Evolutionary conservation across 306 rosid genomes (phyloP), one percentile per base, ranked within the genome.

Genomic region (Amphicarpaea edgeworthii): DNA sequence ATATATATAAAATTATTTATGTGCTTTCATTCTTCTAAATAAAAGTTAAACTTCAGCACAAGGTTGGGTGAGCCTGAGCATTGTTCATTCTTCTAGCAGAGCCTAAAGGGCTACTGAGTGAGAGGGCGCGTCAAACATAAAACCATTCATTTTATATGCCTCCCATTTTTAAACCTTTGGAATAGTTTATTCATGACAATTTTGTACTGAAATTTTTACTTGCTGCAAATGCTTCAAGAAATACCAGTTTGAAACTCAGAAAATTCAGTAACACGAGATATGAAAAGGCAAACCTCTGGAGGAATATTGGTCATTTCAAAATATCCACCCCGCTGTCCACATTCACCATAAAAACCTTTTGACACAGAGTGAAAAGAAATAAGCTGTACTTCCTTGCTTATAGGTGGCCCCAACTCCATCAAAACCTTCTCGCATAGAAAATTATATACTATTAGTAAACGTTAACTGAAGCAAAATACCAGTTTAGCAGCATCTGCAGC

Each of bases 291-390:
- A 82, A 96, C 99, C 96, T 86, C 58, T 14, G 98, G 97, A 83
- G 99, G 86, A 83, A 96, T 89, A 84, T 96, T 96, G 81, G 93
- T 90, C 99, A 96, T 96, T 90, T 96, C 99, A 68, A 88, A 92
- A 83, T 96, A 96, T 79, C 98, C 99, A 86, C 99, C 99, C 6
- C 99, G 86, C 85, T 96, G 99, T 83, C 99, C 99, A 76, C 99
- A 96, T 88, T 96, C 99, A 61, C 99, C 99, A 92, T 88, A 92
- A 84, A 79, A 96, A 83, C 99, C 99, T 81, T 96, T 96, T 24
- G 99, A 96, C 62, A 96, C 99, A 0, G 93, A 78, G 86, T 96
- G 99, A 67, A 92, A 96, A 62, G 96, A 90, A 81, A 96, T 81
- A 79, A 96, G 99, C 82, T 92, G 97, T 34, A 92, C 62, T 81